These are phyloP conservation scores for Arxiozyma heterogenica DNA, from an alignment of 1,139 yeast genomes.

Conservation along the genomic window DNA sequence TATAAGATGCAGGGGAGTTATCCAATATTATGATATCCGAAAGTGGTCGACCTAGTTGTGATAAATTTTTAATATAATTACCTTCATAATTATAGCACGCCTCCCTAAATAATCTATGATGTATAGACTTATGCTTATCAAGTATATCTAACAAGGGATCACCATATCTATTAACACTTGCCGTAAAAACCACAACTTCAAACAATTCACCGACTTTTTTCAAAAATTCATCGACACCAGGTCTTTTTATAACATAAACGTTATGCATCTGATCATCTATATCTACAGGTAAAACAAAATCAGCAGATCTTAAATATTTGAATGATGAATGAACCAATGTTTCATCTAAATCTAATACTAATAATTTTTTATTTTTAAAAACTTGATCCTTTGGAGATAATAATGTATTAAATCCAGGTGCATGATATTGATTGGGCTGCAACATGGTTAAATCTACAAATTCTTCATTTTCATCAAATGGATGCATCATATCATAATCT, in stretches of 20 bases:
- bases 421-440: conserved; percentile 60
- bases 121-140: conserved; percentile 57
- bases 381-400: conserved; percentile 39
- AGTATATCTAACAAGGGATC: conserved; percentile 87
- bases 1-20: conserved; percentile 93
- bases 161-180: conserved; percentile 90
- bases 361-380: conserved; percentile 61
- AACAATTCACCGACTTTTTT: conserved; percentile 71
- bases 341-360: conserved; percentile 88
- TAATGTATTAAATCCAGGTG: conserved; percentile 57
- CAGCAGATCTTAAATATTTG: conserved; percentile 84
- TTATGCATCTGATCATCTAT: conserved; percentile 87
- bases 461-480: conserved; percentile 17
- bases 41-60: conserved; percentile 89
- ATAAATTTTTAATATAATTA: conserved; percentile 83
- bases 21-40: conserved; percentile 81
- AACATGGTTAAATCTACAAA: conserved; percentile 48
- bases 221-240: conserved; percentile 94
- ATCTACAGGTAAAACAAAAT: conserved; percentile 87
- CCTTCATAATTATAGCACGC: conserved; percentile 77
- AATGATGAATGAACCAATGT: conserved; percentile 93
- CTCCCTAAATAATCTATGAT: conserved; percentile 89
- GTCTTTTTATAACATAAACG: conserved; percentile 92
- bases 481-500: conserved; percentile 16
- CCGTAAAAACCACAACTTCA: conserved; percentile 95